A percentile compares a stretch with the other conserved stretches of the same genome.
Conservation (phyloP, 495 filamentous ascomycete species). For the Beverwykella pulmonaria region DNA sequence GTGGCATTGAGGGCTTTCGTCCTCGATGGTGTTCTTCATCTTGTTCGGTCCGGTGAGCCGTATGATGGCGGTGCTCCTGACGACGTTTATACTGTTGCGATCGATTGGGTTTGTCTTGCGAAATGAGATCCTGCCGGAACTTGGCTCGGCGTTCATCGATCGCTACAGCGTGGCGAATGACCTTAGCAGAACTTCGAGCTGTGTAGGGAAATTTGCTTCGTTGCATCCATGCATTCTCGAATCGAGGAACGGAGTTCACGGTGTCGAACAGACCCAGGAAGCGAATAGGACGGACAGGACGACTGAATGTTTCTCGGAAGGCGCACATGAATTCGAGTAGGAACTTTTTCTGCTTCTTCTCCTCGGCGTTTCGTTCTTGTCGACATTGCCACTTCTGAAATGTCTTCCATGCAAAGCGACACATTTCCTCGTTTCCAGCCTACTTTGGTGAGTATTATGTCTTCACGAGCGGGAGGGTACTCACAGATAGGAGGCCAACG, state of each 20-base stretch:
- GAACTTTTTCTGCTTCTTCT: constrained; percentile 62
- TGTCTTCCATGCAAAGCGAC: constrained; percentile 83
- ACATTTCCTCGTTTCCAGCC: constrained; percentile 85
- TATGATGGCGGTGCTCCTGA: constrained; percentile 46
- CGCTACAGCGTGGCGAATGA: constrained; percentile 50
- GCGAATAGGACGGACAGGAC: constrained; percentile 71
- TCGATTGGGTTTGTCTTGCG: constrained; percentile 52
- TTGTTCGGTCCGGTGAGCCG: neutral
- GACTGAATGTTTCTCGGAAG: constrained; percentile 82
- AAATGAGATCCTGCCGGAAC: constrained; percentile 71
- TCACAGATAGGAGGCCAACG: constrained; percentile 69
- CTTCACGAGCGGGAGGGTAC: neutral
- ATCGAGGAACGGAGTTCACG: constrained; percentile 80
- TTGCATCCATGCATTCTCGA: constrained; percentile 86
- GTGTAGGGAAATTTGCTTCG: constrained; percentile 82
- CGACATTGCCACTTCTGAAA: constrained; percentile 84
- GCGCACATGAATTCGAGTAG: constrained; percentile 78
- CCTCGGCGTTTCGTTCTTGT: constrained; percentile 56
- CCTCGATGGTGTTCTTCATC: constrained; percentile 14
- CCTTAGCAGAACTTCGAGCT: constrained; percentile 70
- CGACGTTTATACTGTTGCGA: constrained; percentile 48
- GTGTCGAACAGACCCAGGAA: constrained; percentile 75
- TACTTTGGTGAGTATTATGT: neutral
- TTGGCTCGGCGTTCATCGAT: constrained; percentile 50
- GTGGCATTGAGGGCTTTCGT: constrained; percentile 10